Base-by-base conservation (phyloP, 352 stramenopile species). In the Pythium rishiriense region DNA sequence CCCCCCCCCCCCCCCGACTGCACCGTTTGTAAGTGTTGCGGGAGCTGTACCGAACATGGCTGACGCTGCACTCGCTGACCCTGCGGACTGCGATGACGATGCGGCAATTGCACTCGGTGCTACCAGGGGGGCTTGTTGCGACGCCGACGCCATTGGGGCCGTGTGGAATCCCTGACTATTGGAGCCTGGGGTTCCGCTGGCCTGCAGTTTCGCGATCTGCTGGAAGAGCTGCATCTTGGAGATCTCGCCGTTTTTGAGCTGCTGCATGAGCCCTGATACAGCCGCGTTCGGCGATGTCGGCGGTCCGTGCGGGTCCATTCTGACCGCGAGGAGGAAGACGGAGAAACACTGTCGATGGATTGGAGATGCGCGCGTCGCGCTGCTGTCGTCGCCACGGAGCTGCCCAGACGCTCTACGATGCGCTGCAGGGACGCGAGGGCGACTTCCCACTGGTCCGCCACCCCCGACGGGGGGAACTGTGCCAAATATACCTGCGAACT, bases 171-270 rank as follows among this genome's bases (percentile, higher is more conserved):
- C n/a, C n/a, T n/a, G n/a, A n/a, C n/a, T n/a, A n/a, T n/a, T n/a
- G n/a, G n/a, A n/a, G n/a, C n/a, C n/a, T n/a, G n/a, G n/a, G n/a
- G n/a, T n/a, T n/a, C n/a, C 33, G 5, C 43, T n/a, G 6, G 55
- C 49, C 65, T 91, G 83, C 4, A 94, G 83, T 62, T 80, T 84
- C 25, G 85, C 85, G 25, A 94, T 82, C 58, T 91, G 78, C 66
- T 93, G 80, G 69, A 94, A 94, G 49, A 94, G 74, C 66, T 94
- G 78, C 75, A 90, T 88, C 60, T 91, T 92, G 41, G 83, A 89
- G 68, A 94, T 94, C 58, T 91, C 82, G 22, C 85, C 85, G 55
- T 66, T 87, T 66, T 94, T 94, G 35, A 94, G 76, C 67, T 93
- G 84, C 68, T 91, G 81, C 80, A 94, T 89, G 59, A 93, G 79